Conservation (phyloP, 2,329 filamentous ascomycete genomes). For the Apiospora kogelbergensis region DNA sequence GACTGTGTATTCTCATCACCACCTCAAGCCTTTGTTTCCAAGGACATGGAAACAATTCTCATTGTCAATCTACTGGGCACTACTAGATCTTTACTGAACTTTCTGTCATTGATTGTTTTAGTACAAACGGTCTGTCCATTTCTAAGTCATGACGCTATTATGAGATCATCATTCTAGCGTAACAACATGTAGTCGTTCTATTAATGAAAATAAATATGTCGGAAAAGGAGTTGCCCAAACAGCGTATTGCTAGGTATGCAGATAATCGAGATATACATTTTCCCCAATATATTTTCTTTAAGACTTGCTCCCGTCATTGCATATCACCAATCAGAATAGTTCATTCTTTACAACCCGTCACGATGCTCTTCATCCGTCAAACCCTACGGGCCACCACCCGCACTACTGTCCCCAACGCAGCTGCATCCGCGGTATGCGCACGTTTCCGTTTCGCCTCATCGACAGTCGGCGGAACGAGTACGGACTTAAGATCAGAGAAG, state of each 20-base stretch:
- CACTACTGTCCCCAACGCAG: not conserved
- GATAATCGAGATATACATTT: not conserved
- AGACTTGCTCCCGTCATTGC: not conserved
- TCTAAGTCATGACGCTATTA: not conserved
- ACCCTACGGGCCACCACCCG: not conserved
- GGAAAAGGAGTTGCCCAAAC: not conserved
- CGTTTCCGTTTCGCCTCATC: not conserved
- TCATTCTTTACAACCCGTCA: not conserved
- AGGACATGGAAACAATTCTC: not conserved
- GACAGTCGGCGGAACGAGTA: not conserved
- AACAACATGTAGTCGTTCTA: not conserved
- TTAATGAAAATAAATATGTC: no score
- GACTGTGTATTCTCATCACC: not conserved
- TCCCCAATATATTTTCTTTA: not conserved
- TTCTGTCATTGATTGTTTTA: not conserved
- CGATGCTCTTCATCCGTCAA: not conserved
- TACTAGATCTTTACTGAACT: not conserved
- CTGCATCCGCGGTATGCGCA: not conserved
- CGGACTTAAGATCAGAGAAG: not conserved
- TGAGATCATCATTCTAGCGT: not conserved
- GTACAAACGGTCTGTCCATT: not conserved
- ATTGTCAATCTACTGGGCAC: not conserved
- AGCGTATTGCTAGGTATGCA: not conserved
- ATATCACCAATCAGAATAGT: not conserved
- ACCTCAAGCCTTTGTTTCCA: not conserved